Base-by-base conservation (phyloP, 306 rosid species). In the Rosa chinensis region DNA sequence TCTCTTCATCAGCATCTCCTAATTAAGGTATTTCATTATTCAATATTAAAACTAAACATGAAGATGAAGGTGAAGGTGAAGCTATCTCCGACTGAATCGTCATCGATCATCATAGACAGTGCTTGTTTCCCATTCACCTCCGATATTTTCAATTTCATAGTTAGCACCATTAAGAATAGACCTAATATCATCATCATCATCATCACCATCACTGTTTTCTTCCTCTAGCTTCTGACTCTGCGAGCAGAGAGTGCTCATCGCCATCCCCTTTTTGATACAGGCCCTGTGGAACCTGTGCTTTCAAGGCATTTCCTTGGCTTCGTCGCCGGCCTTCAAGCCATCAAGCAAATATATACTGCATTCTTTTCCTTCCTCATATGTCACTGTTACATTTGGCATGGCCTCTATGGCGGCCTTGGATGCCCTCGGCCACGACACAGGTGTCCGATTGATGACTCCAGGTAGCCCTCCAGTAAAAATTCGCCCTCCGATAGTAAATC, bases 401-500 rank as follows among this genome's bases (percentile, higher is more conserved):
- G 50, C 52, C 9, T 52, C 35, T 5, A 73, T 73, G 49, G 62
- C 7, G 1, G 64, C 63, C 64, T 73, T 73, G 76, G 76, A 73
- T 64, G 70, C 70, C 44, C 23, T 64, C 8, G 11, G 70, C 21
- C 10, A 4, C 21, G 11, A 14, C 10, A 0, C 18, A 62, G 32
- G 64, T 8, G 28, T n/a, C 13, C n/a, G 35, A 58, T 58, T 58
- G 35, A 7, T n/a, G 64, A 3, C 35, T 13, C 64, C 32, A 48
- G 52, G 52, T 48, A 11, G 52, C 52, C 52, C 52, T 48, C 52
- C 52, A 48, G 16, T 0, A 48, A 3, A 3, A 50, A 20, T 14
- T 44, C 47, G 2, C 45, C 45, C 45, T 49, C 55, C 5, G 63
- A 10, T 8, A n/a, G 23, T 17, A 55, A 50, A 50, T 4, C 47